Evolutionary conservation across 2,329 filamentous ascomycete genomes (phyloP).

Genomic region (Beauveria australis): DNA sequence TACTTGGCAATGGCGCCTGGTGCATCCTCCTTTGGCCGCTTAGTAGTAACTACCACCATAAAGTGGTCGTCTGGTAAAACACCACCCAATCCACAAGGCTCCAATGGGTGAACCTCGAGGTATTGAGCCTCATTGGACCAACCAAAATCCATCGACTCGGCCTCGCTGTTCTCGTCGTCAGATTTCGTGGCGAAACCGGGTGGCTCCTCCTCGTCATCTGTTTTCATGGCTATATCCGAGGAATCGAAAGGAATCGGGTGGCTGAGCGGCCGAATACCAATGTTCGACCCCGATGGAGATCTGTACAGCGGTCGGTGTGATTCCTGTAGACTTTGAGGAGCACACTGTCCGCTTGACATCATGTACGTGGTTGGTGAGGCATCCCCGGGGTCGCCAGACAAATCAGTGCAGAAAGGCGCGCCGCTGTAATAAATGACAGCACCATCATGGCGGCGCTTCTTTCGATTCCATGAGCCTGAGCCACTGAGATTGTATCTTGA

Average conservation of each 20-base stretch:
- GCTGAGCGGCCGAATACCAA: conserved; percentile 42
- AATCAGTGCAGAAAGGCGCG: conserved; percentile 71
- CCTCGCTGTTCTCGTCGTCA: conserved; percentile 27
- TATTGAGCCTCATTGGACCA: conserved; percentile 38
- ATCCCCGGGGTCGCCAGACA: conserved; percentile 57
- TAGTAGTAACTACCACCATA: conserved; percentile 45
- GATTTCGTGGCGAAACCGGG: conserved; percentile 27
- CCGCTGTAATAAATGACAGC: conserved; percentile 79
- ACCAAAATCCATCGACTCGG: conserved; percentile 33
- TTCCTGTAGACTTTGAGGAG: conserved; percentile 13
- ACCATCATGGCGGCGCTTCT: conserved; percentile 54
- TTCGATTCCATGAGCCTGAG: conserved; percentile 39
- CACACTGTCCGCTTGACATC: conserved; percentile 35
- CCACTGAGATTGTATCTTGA: conserved; percentile 40
- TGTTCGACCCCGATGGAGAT: conserved; percentile 43
- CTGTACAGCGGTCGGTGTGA: conserved; percentile 25
- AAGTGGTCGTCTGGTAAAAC: conserved; percentile 59
- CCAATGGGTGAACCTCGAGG: conserved; percentile 33
- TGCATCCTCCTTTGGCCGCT: conserved; percentile 28
- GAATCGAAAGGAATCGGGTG: conserved; percentile 16
- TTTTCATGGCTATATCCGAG: conserved; percentile 19
- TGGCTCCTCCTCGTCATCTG: conserved; percentile 19
- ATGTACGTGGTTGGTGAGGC: conserved; percentile 40
- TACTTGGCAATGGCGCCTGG: neutral
- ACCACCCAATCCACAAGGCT: conserved; percentile 51